Percentiles rank a stretch among this genome's conserved stretches.
phyloP scores from a whole-genome alignment of 1,284 basidiomycete species.

The Volvariella volvacea region DNA sequence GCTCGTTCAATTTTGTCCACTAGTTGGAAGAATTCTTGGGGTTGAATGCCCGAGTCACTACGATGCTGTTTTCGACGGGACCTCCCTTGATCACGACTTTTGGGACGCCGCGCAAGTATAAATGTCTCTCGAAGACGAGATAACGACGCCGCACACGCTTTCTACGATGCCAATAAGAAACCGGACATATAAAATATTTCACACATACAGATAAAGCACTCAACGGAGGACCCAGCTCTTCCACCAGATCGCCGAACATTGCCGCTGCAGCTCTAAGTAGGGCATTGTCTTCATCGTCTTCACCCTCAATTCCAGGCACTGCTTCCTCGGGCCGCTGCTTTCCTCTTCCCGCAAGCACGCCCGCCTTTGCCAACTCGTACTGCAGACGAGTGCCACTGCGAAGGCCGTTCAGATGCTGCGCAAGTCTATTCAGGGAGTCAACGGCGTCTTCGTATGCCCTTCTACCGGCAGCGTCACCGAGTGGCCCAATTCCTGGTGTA shows the following conservation, averaged over 20 bases:
- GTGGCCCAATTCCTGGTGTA: conserved; percentile 12
- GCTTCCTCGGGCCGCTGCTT: conserved; percentile 23
- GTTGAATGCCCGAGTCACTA: conserved; percentile 27
- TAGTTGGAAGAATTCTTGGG: conserved; percentile 57
- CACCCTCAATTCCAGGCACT: conserved; percentile 13
- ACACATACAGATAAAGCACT: conserved; percentile 66
- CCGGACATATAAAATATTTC: background rate
- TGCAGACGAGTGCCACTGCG: conserved; percentile 80
- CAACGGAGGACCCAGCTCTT: conserved; percentile 76
- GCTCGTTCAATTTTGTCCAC: conserved; percentile 63
- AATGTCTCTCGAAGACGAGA: conserved; percentile 62
- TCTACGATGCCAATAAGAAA: conserved; percentile 21
- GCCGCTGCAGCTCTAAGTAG: conserved; percentile 61
- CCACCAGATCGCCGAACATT: conserved; percentile 80
- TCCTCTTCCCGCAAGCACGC: conserved; percentile 41
- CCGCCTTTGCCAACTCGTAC: conserved; percentile 69
- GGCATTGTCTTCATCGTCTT: conserved; percentile 48
- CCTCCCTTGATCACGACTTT: background rate
- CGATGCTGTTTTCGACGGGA: conserved; percentile 9
- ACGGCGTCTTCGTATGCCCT: conserved; percentile 81
- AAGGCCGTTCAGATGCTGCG: conserved; percentile 86
- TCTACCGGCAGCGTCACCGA: conserved; percentile 29
- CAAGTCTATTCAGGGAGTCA: conserved; percentile 77
- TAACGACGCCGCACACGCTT: conserved; percentile 52
- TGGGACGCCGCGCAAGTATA: conserved; percentile 29